A percentile compares a stretch with the other conserved stretches of the same genome.
Conservation (phyloP, 1,284 basidiomycete genomes). For the Puccinia polysora region DNA sequence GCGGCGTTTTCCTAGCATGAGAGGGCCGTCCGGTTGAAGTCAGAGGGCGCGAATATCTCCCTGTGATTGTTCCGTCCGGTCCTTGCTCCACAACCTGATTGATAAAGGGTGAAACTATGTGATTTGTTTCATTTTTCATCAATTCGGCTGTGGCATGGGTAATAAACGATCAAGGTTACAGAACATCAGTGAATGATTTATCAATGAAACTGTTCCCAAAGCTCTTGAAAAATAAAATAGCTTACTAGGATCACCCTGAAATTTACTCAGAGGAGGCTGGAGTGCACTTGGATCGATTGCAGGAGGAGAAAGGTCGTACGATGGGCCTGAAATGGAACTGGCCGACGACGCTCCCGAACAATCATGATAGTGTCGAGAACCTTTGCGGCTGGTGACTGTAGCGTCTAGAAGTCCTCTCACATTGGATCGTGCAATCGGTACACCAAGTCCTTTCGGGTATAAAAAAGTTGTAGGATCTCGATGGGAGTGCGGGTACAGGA, state of each 20-base stretch:
- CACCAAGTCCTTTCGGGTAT: slow-evolving; percentile 19
- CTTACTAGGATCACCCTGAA: slow-evolving; percentile 2
- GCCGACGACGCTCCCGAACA: slow-evolving; percentile 35
- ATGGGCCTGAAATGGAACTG: slow-evolving; percentile 24
- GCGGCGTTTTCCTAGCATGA: slow-evolving; percentile 42
- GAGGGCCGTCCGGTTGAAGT: slow-evolving; percentile 43
- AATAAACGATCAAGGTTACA: not conserved
- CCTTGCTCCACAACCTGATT: slow-evolving; percentile 40
- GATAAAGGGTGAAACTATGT: slow-evolving; percentile 39
- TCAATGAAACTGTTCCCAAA: not conserved
- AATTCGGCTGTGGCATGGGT: not conserved
- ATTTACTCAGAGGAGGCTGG: slow-evolving; percentile 10
- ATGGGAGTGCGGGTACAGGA: not conserved
- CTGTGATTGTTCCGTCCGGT: slow-evolving; percentile 35
- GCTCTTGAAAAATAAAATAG: not conserved
- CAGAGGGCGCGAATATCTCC: slow-evolving; percentile 39
- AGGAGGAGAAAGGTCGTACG: slow-evolving; percentile 10
- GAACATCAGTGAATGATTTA: not conserved
- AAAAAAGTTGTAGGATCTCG: slow-evolving; percentile 13
- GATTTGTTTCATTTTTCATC: slow-evolving; percentile 1
- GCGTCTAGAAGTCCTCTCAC: not conserved
- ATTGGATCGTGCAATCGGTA: slow-evolving; percentile 38
- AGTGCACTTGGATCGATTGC: slow-evolving; percentile 42
- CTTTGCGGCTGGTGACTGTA: not conserved
- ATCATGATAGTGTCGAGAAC: slow-evolving; percentile 31